Conservation (phyloP, 148 eudicot genomes). For the Simmondsia chinensis region DNA sequence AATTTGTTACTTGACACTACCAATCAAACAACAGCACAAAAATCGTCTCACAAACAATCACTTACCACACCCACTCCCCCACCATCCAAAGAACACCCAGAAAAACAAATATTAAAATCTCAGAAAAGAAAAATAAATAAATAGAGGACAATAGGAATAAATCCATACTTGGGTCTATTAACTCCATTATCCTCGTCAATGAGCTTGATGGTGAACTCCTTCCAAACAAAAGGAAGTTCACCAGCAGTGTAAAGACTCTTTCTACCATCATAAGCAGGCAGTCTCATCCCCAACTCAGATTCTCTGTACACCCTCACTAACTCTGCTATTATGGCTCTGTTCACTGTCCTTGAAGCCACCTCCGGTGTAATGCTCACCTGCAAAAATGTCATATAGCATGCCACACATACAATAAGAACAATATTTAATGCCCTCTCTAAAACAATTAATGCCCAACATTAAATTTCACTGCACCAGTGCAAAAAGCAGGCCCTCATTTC, state of each 20-base stretch:
- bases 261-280: slow-evolving; percentile 89
- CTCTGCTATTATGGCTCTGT: slow-evolving; percentile 63
- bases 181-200: slow-evolving; percentile 61
- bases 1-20: slow-evolving; percentile 61
- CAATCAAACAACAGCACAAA: no score
- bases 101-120: neutral
- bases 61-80: no score
- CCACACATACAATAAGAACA: slow-evolving; percentile 29
- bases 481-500: no score
- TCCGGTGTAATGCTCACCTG: slow-evolving; percentile 84
- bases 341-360: slow-evolving; percentile 64
- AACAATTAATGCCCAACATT: slow-evolving; percentile 20
- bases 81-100: slow-evolving; percentile 52
- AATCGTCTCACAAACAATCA: no score
- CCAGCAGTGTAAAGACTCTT: slow-evolving; percentile 87
- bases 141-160: neutral
- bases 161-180: slow-evolving; percentile 35
- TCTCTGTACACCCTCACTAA: slow-evolving; percentile 52
- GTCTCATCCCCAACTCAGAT: slow-evolving; percentile 73
- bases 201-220: slow-evolving; percentile 60
- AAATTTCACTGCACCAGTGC: no score
- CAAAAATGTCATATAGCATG: no score
- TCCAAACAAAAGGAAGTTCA: slow-evolving; percentile 54
- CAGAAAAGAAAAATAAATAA: no score
- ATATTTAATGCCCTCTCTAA: no score